Conservation (phyloP, 2,329 filamentous ascomycete species). For the Diplodia scrobiculata region DNA sequence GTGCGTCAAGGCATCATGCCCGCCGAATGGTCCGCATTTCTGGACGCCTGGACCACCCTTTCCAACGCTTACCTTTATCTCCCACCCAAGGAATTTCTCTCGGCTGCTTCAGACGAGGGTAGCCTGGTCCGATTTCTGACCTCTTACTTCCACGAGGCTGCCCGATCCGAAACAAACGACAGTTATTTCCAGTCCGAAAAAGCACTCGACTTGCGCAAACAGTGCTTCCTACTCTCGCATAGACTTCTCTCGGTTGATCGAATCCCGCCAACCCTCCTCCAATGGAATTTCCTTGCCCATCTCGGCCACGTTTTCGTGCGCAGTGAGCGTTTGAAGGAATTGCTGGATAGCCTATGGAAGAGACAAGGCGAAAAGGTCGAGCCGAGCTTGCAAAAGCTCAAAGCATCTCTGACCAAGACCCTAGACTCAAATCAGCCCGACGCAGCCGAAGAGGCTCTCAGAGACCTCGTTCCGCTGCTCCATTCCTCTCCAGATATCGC, state of each 20-base stretch:
- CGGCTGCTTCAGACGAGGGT: constrained; percentile 57
- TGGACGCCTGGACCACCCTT: constrained; percentile 75
- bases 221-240: constrained; percentile 65
- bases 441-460: constrained; percentile 58
- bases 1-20: constrained; percentile 68
- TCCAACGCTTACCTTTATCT: constrained; percentile 65
- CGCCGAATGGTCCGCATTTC: constrained; percentile 74
- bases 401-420: constrained; percentile 62
- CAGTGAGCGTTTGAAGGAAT: constrained; percentile 56
- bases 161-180: constrained; percentile 36
- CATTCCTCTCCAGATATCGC: constrained; percentile 61
- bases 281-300: constrained; percentile 69
- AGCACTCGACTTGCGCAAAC: constrained; percentile 59
- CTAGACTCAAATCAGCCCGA: constrained; percentile 65
- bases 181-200: constrained; percentile 37
- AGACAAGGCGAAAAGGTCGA: constrained; percentile 56
- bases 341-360: constrained; percentile 57
- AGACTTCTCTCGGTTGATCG: constrained; percentile 57
- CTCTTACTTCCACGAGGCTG: constrained; percentile 64
- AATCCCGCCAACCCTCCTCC: constrained; percentile 55
- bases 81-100: constrained; percentile 58
- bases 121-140: constrained; percentile 65
- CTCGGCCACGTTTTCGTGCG: constrained; percentile 68
- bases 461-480: constrained; percentile 64
- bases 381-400: constrained; percentile 60